Evolutionary conservation across 441 rosid genomes (phyloP), one percentile per base, ranked within the genome.

Genomic region (Eruca vesicaria): DNA sequence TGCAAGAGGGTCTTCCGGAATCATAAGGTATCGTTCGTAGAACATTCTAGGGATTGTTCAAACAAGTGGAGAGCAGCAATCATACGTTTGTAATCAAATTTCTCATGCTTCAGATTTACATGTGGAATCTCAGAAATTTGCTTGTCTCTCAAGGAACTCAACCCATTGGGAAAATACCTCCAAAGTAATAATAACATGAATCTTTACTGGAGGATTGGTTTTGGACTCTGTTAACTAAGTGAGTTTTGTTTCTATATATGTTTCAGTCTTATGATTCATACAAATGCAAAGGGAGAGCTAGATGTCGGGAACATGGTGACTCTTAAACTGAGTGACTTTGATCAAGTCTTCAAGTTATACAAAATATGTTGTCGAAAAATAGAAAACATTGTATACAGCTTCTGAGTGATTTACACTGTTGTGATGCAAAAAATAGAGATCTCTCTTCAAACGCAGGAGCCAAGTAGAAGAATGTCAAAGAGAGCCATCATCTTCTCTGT

Each of bases 71-170:
- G 43, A 87, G 80, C 62, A 86, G 89, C 79, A 87, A 86, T 75
- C 83, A 84, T 82, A 68, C 62, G 36, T 84, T 85, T 79, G 69
- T 60, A 33, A 82, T 90, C 79, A 82, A 67, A 15, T 92, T 88
- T 81, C 90, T 96, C 61, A 90, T 92, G 97, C 87, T 92, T 63
- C 96, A 92, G 84, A 85, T 92, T 53, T 92, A 92, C 82, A 63
- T 87, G 87, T 94, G 97, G 67, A 83, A 85, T 82, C 89, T 92
- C 56, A 87, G 79, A 73, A 96, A 92, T 75, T 75, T 92, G 78
- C 89, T 92, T 38, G 73, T 84, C 65, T 75, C 92, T 73, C 89
- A 85, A 78, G 86, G 81, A 53, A 79, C 68, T 63, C 85, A 80
- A 81, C 72, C 84, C 4, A 83, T 81, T 15, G 83, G 76, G 79